Evolutionary conservation across 1,284 basidiomycete genomes (phyloP).

Genomic region (Tremellales sp.): DNA sequence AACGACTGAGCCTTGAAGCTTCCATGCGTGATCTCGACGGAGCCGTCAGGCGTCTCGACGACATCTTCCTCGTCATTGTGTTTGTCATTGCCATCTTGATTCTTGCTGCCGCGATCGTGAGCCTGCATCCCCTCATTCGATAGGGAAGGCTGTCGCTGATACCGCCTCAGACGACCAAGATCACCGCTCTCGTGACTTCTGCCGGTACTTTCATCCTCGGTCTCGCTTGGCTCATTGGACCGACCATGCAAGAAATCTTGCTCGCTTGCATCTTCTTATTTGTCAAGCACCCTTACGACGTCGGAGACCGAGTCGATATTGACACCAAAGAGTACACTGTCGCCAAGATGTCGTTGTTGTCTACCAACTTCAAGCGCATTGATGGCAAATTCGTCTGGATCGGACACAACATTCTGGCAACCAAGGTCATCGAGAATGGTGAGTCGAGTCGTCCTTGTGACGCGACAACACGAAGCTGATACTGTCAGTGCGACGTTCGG

Average conservation of each 20-base stretch:
- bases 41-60: constrained; percentile 66
- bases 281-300: constrained; percentile 80
- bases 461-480: background rate
- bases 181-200: constrained; percentile 70
- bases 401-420: constrained; percentile 60
- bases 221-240: constrained; percentile 84
- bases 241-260: constrained; percentile 53
- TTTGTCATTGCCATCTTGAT: constrained; percentile 66
- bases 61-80: constrained; percentile 52
- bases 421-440: constrained; percentile 56
- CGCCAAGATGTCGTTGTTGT: constrained; percentile 79
- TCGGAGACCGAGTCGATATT: constrained; percentile 70
- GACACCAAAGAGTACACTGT: constrained; percentile 62
- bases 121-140: constrained; percentile 19
- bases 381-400: constrained; percentile 59
- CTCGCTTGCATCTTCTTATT: constrained; percentile 70
- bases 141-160: background rate
- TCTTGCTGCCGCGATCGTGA: constrained; percentile 65
- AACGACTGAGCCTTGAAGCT: constrained; percentile 75
- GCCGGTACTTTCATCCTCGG: constrained; percentile 78
- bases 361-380: constrained; percentile 56
- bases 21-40: constrained; percentile 89
- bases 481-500: constrained; percentile 48
- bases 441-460: no score
- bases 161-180: constrained; percentile 61